phyloP scores from a whole-genome alignment of 257 asterid species.

The Solanum chiquidenum region DNA sequence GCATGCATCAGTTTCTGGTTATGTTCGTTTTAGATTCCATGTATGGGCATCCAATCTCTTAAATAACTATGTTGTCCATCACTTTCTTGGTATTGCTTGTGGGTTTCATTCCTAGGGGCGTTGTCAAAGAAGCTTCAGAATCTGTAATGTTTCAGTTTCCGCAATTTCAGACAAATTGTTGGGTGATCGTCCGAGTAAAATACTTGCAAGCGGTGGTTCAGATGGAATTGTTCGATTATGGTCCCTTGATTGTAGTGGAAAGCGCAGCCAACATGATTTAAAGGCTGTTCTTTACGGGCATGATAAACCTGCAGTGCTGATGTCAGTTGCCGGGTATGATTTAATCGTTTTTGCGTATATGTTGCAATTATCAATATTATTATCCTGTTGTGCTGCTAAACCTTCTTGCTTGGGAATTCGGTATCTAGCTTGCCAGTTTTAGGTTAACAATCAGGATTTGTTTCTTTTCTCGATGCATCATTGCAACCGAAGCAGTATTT shows the following conservation, averaged over 20 bases:
- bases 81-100: background rate
- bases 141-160: constrained; percentile 55
- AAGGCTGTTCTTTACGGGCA: constrained; percentile 80
- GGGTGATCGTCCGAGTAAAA: constrained; percentile 39
- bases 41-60: background rate
- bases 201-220: constrained; percentile 81
- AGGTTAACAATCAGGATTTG: background rate
- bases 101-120: constrained; percentile 34
- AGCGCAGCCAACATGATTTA: constrained; percentile 51
- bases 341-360: background rate
- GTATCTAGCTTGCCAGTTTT: background rate
- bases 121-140: constrained; percentile 58
- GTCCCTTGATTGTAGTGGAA: constrained; percentile 62
- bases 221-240: constrained; percentile 84
- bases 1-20: background rate
- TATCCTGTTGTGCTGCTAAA: background rate
- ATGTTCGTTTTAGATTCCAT: background rate
- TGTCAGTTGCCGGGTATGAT: constrained; percentile 65
- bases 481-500: background rate
- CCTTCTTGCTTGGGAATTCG: background rate
- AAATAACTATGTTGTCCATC: background rate
- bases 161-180: constrained; percentile 64
- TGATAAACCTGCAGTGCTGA: constrained; percentile 53
- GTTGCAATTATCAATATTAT: background rate
- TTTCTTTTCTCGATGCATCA: background rate